These are phyloP conservation scores for Pseudogymnoascus sp. DNA, from an alignment of 2,329 filamentous ascomycete species.

Conservation along the genomic window DNA sequence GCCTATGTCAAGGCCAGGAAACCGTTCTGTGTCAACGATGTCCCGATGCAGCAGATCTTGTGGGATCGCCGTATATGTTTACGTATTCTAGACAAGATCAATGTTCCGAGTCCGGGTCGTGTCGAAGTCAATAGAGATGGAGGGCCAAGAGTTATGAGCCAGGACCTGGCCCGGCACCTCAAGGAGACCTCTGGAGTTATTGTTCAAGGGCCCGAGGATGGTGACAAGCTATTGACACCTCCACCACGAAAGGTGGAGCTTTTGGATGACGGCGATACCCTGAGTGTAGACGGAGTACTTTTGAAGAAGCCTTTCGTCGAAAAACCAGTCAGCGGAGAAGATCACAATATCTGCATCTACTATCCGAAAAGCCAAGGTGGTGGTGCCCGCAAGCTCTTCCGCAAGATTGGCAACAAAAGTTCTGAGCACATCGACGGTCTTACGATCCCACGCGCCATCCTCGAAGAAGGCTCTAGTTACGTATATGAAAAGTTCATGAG, in stretches of 20 bases:
- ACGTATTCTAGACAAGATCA: constrained; percentile 77
- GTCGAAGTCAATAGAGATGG: constrained; percentile 91
- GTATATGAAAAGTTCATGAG: constrained; percentile 96
- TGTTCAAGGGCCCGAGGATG: constrained; percentile 62
- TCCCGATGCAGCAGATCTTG: constrained; percentile 93
- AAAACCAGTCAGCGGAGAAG: constrained; percentile 95
- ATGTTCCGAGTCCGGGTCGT: constrained; percentile 79
- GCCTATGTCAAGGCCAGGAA: constrained; percentile 88
- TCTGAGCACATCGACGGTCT: constrained; percentile 83
- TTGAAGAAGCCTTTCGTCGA: constrained; percentile 95
- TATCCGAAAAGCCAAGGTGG: constrained; percentile 81
- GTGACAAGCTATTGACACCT: constrained; percentile 45
- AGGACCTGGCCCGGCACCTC: constrained; percentile 73
- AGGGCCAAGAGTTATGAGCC: constrained; percentile 68
- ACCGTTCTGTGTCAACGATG: constrained; percentile 94
- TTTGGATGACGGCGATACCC: constrained; percentile 79
- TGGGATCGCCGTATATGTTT: constrained; percentile 94
- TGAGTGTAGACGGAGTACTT: constrained; percentile 75
- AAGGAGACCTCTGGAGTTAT: constrained; percentile 71
- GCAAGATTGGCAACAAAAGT: constrained; percentile 98
- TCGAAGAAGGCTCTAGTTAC: constrained; percentile 75
- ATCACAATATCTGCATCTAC: constrained; percentile 98
- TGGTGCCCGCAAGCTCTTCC: constrained; percentile 83
- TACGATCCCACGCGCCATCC: constrained; percentile 68
- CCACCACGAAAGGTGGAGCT: constrained; percentile 65